A percentile compares a stretch with the other conserved stretches of the same genome.
These are phyloP conservation scores for Trichosanthes truncata DNA, from an alignment of 306 rosid species.

Conservation along the genomic window DNA sequence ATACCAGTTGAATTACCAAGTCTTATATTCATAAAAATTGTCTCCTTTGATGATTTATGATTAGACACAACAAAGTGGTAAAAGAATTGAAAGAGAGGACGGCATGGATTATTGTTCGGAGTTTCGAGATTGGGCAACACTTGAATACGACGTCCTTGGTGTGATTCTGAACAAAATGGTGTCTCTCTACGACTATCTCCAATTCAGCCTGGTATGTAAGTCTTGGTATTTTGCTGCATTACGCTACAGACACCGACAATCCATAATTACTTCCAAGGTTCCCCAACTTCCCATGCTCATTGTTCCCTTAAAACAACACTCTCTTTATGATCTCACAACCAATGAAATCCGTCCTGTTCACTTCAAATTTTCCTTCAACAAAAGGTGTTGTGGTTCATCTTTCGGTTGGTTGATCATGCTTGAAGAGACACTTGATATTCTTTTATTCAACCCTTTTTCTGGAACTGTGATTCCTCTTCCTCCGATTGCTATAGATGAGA, in stretches of 20 bases:
- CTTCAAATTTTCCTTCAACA: background rate
- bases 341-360: background rate
- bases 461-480: no score
- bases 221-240: background rate
- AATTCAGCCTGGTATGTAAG: background rate
- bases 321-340: background rate
- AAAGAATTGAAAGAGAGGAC: no score
- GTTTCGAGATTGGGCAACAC: background rate
- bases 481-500: no score
- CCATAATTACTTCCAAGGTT: background rate
- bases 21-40: no score
- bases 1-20: no score
- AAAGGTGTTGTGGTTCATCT: slow-evolving; percentile 3
- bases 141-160: background rate
- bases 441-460: background rate
- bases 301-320: background rate
- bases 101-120: background rate
- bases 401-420: background rate
- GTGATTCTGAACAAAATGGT: background rate
- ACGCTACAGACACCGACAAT: background rate
- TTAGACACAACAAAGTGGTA: no score
- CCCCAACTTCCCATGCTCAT: background rate
- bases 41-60: no score
- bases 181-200: background rate
- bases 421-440: background rate